These are phyloP conservation scores for Sugiyamaella boreocaroliniensis DNA, from an alignment of 805 yeast species.

Conservation along the genomic window DNA sequence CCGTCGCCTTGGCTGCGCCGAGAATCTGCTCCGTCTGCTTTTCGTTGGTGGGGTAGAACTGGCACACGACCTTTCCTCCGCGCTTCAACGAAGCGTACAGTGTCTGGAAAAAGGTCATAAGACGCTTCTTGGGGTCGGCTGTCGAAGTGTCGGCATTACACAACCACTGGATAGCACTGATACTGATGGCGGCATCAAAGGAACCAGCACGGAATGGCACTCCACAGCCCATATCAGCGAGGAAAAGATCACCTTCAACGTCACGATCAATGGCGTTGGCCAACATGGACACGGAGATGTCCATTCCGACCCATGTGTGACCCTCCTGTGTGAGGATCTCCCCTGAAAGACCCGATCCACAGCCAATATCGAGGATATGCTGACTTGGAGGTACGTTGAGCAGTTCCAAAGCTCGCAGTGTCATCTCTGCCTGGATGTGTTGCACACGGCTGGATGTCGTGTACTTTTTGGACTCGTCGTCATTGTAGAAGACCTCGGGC, in stretches of 20 bases:
- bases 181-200: constrained; percentile 92
- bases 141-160: constrained; percentile 87
- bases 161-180: constrained; percentile 95
- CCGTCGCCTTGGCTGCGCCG: constrained; percentile 84
- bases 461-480: constrained; percentile 80
- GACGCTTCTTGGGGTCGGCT: constrained; percentile 77
- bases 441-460: constrained; percentile 94
- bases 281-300: constrained; percentile 91
- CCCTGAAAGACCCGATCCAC: constrained; percentile 95
- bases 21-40: constrained; percentile 71
- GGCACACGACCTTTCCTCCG: constrained; percentile 97
- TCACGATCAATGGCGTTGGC: constrained; percentile 91
- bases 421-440: constrained; percentile 97
- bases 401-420: constrained; percentile 84
- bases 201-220: constrained; percentile 94
- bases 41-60: constrained; percentile 91
- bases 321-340: constrained; percentile 92
- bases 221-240: constrained; percentile 91
- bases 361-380: constrained; percentile 83
- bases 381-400: constrained; percentile 64
- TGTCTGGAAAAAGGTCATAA: constrained; percentile 78
- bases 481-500: constrained; percentile 92
- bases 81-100: constrained; percentile 77
- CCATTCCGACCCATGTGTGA: constrained; percentile 93
- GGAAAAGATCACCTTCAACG: constrained; percentile 85